Evolutionary conservation across 225 moss, liverwort and hornwort genomes (phyloP).

Genomic region (Sphagnum contortum): DNA sequence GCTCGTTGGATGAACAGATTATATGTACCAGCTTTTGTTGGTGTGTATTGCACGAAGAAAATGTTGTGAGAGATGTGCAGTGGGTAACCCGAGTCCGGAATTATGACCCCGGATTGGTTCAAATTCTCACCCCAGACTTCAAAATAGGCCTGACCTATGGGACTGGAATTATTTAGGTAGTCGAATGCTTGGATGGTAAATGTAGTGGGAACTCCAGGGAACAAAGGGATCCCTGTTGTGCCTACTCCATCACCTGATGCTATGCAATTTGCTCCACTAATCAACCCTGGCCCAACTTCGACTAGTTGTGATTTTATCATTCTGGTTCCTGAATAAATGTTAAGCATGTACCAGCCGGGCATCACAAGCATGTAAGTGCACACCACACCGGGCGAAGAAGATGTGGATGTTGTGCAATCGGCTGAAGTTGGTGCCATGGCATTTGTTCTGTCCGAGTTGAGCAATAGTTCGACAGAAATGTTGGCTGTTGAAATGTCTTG

Average conservation of each 20-base stretch:
- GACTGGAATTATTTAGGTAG: slow-evolving; percentile 16
- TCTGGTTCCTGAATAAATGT: slow-evolving; percentile 14
- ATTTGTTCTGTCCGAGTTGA: slow-evolving; percentile 8
- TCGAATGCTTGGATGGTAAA: slow-evolving; percentile 39
- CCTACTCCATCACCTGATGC: slow-evolving; percentile 46
- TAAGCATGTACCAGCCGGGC: slow-evolving; percentile 25
- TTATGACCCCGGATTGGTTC: slow-evolving; percentile 24
- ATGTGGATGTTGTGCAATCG: slow-evolving; percentile 14
- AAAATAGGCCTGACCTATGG: slow-evolving; percentile 19
- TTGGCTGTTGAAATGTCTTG: slow-evolving; percentile 32
- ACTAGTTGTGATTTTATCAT: slow-evolving; percentile 10
- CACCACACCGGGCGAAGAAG: slow-evolving; percentile 17
- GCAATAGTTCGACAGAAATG: slow-evolving; percentile 14
- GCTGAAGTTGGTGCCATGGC: not conserved
- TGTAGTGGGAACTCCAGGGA: slow-evolving; percentile 18
- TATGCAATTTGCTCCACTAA: slow-evolving; percentile 22
- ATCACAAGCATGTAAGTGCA: slow-evolving; percentile 21
- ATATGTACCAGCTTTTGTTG: slow-evolving; percentile 25
- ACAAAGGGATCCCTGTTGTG: slow-evolving; percentile 26
- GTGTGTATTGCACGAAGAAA: slow-evolving; percentile 27
- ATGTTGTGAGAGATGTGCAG: slow-evolving; percentile 12
- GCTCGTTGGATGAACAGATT: slow-evolving; percentile 15
- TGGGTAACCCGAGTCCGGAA: slow-evolving; percentile 23
- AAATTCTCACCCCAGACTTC: slow-evolving; percentile 34
- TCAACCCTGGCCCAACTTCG: slow-evolving; percentile 8